Conservation (phyloP, 1,284 basidiomycete genomes). For the Trichosporon sp. region DNA sequence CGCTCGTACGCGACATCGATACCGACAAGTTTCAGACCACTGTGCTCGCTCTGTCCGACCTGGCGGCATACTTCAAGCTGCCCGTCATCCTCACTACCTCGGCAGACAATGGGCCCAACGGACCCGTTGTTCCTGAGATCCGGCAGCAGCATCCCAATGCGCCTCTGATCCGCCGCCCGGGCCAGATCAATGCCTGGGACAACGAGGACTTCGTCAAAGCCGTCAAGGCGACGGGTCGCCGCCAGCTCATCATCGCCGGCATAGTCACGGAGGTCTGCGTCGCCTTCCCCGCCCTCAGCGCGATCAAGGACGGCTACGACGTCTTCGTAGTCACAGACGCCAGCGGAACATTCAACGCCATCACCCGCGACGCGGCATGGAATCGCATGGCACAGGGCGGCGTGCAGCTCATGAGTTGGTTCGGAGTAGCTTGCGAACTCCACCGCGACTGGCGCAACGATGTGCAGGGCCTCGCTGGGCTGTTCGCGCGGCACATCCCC, state of each 20-base stretch:
- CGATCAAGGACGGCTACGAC: slow-evolving; percentile 10
- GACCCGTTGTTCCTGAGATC: slow-evolving; percentile 13
- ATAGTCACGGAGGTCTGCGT: slow-evolving; percentile 17
- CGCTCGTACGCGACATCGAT: slow-evolving; percentile 14
- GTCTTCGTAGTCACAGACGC: slow-evolving; percentile 16
- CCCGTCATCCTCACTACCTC: slow-evolving; percentile 11
- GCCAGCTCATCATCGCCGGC: slow-evolving; percentile 15
- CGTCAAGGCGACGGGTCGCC: slow-evolving; percentile 9
- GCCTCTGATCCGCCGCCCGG: slow-evolving; percentile 7
- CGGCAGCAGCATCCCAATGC: not conserved
- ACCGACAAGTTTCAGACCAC: slow-evolving; percentile 7
- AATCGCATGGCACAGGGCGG: slow-evolving; percentile 9
- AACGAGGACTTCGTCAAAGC: slow-evolving; percentile 14
- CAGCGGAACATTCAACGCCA: slow-evolving; percentile 11
- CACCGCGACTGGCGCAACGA: slow-evolving; percentile 12
- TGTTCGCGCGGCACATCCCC: slow-evolving; percentile 10
- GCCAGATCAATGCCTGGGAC: slow-evolving; percentile 18
- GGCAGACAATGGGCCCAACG: slow-evolving; percentile 14
- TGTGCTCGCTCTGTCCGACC: slow-evolving; percentile 11
- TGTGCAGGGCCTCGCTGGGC: slow-evolving; percentile 6
- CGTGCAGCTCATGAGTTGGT: slow-evolving; percentile 12
- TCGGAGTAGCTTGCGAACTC: slow-evolving; percentile 10
- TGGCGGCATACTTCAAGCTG: slow-evolving; percentile 10
- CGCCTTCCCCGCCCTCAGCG: slow-evolving; percentile 8
- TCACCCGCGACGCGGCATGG: slow-evolving; percentile 13